A percentile compares a stretch with the other conserved stretches of the same genome.
These are phyloP conservation scores for Colletotrichum lupini DNA, from an alignment of 2,329 filamentous ascomycete species.

Conservation along the genomic window DNA sequence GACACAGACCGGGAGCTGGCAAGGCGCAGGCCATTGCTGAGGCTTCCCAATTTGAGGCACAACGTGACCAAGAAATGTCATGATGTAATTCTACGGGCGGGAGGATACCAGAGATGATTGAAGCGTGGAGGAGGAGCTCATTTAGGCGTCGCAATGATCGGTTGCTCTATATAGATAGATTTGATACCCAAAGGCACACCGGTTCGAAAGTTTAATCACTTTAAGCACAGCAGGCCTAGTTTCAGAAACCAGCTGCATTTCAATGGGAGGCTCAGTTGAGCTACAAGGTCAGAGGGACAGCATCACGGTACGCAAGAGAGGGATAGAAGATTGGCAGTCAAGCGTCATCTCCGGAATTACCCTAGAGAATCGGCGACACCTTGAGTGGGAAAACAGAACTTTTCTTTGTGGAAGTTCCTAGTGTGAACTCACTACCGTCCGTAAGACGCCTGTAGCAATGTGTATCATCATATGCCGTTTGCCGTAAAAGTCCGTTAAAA, in stretches of 20 bases:
- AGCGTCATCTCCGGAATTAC: conserved; percentile 77
- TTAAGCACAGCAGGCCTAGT: neutral
- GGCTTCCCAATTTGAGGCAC: conserved; percentile 35
- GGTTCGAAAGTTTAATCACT: neutral
- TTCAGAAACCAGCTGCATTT: too few relatives aligned
- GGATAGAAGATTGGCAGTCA: conserved; percentile 80
- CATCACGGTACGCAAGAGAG: conserved; percentile 40
- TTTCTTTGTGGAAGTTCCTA: conserved; percentile 67
- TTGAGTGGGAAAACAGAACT: conserved; percentile 70
- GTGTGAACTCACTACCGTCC: conserved; percentile 67
- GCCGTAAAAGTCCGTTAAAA: conserved; percentile 52
- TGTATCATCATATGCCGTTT: conserved; percentile 46
- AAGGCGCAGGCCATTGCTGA: conserved; percentile 44
- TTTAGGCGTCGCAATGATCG: neutral
- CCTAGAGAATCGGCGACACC: conserved; percentile 89
- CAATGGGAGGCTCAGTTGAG: neutral
- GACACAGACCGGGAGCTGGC: conserved; percentile 50
- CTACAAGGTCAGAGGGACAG: conserved; percentile 18
- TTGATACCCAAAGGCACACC: conserved; percentile 27
- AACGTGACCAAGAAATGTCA: neutral
- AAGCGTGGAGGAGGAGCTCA: neutral
- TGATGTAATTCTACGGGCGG: neutral
- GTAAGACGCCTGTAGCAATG: conserved; percentile 64
- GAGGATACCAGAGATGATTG: neutral
- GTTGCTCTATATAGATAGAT: conserved; percentile 26